phyloP scores from a whole-genome alignment of 192 early-diverging fungal species.

The Coemansia sp. region DNA sequence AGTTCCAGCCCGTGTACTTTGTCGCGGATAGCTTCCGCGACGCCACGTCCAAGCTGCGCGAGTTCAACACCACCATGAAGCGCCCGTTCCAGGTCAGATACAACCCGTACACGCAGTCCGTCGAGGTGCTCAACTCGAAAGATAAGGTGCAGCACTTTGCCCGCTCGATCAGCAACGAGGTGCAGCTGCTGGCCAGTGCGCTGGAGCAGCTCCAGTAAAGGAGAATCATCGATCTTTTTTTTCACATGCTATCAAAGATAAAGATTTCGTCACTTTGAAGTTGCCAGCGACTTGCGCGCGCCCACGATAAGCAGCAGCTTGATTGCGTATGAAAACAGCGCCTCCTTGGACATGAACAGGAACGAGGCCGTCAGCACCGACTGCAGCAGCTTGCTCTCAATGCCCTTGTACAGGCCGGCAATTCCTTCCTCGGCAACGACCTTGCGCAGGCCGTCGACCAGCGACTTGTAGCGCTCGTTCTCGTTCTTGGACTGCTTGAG shows the following conservation, averaged over 20 bases:
- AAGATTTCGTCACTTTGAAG: conserved; percentile 10
- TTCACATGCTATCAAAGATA: conserved; percentile 4
- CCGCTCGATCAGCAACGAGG: conserved; percentile 69
- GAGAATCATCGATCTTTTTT: too few relatives aligned
- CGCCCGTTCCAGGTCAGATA: conserved; percentile 90
- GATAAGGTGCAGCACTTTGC: conserved; percentile 82
- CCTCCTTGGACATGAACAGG: conserved; percentile 92
- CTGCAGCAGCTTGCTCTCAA: conserved; percentile 94
- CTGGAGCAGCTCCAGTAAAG: conserved; percentile 59
- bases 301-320: conserved; percentile 46
- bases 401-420: conserved; percentile 82
- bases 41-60: conserved; percentile 84
- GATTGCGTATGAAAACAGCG: conserved; percentile 67
- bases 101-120: conserved; percentile 84
- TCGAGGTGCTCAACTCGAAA: conserved; percentile 88
- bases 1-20: conserved; percentile 94
- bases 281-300: conserved; percentile 42
- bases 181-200: conserved; percentile 69
- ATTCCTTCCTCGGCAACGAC: conserved; percentile 88
- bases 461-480: conserved; percentile 69
- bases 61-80: conserved; percentile 69
- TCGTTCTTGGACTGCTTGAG: conserved; percentile 79
- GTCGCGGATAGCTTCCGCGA: conserved; percentile 92
- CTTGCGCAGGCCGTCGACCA: conserved; percentile 86
- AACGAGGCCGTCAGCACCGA: conserved; percentile 92